Percentiles rank a stretch among this genome's conserved stretches.
These are phyloP conservation scores for Macrolepiota dolichaula DNA, from an alignment of 768 basidiomycete species.

Conservation along the genomic window DNA sequence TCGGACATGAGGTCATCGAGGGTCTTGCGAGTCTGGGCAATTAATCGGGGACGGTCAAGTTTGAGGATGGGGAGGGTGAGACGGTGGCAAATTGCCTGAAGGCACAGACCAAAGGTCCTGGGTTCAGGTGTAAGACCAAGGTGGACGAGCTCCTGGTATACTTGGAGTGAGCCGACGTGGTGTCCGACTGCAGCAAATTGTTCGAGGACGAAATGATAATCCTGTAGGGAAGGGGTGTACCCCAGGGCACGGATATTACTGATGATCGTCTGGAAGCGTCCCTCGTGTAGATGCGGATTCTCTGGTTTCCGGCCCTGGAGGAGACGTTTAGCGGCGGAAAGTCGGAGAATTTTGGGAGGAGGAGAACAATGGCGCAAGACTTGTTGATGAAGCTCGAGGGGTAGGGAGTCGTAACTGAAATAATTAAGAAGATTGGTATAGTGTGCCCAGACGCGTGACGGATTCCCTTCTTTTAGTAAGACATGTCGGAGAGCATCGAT, in stretches of 20 bases:
- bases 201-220: slow-evolving; percentile 72
- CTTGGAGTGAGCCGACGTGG: slow-evolving; percentile 51
- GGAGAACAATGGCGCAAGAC: slow-evolving; percentile 69
- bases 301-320: slow-evolving; percentile 31
- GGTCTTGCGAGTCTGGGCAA: slow-evolving; percentile 41
- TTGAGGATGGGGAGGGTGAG: slow-evolving; percentile 54
- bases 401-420: slow-evolving; percentile 46
- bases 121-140: slow-evolving; percentile 42
- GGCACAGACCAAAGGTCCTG: slow-evolving; percentile 58
- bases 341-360: slow-evolving; percentile 40
- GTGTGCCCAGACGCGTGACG: slow-evolving; percentile 58
- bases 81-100: slow-evolving; percentile 71
- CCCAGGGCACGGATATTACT: slow-evolving; percentile 63
- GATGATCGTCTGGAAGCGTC: slow-evolving; percentile 64
- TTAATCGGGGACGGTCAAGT: slow-evolving; percentile 28
- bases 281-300: slow-evolving; percentile 56
- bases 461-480: slow-evolving; percentile 32
- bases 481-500: slow-evolving; percentile 25
- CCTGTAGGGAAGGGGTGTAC: slow-evolving; percentile 46
- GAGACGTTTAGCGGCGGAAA: slow-evolving; percentile 37
- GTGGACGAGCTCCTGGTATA: slow-evolving; percentile 56
- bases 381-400: slow-evolving; percentile 62
- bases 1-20: slow-evolving; percentile 51
- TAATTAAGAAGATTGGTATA: slow-evolving; percentile 57
- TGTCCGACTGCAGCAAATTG: slow-evolving; percentile 80